These are phyloP conservation scores for Leccinum pellstonianum DNA, from an alignment of 768 basidiomycete species.

Conservation along the genomic window DNA sequence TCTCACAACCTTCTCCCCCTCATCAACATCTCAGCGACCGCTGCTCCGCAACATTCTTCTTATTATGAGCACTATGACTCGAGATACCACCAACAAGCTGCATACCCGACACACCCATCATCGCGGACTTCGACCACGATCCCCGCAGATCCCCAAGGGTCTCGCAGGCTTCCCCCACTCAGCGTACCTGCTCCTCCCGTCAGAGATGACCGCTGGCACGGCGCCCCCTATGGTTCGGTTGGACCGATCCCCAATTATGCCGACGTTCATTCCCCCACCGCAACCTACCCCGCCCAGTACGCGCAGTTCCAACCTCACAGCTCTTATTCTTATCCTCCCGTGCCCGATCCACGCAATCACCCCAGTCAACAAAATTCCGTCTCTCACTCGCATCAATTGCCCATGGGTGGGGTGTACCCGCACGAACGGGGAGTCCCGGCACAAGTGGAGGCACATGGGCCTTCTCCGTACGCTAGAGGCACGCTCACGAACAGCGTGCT, in stretches of 20 bases:
- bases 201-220: slow-evolving; percentile 51
- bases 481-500: slow-evolving; percentile 31
- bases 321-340: slow-evolving; percentile 33
- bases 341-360: slow-evolving; percentile 39
- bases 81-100: slow-evolving; percentile 40
- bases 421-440: slow-evolving; percentile 38
- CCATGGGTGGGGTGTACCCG: slow-evolving; percentile 27
- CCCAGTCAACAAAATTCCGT: slow-evolving; percentile 25
- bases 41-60: slow-evolving; percentile 48
- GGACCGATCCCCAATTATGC: slow-evolving; percentile 36
- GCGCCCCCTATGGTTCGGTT: slow-evolving; percentile 38
- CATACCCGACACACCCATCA: slow-evolving; percentile 47
- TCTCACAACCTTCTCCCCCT: neutral
- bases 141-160: slow-evolving; percentile 47
- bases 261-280: slow-evolving; percentile 62
- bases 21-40: slow-evolving; percentile 26
- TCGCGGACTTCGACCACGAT: slow-evolving; percentile 50
- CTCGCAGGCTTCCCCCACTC: slow-evolving; percentile 60
- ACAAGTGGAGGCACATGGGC: slow-evolving; percentile 38
- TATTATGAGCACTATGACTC: slow-evolving; percentile 57
- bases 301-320: slow-evolving; percentile 42
- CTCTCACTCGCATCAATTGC: slow-evolving; percentile 31
- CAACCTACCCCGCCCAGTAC: slow-evolving; percentile 59
- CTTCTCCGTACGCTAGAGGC: slow-evolving; percentile 54
- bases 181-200: slow-evolving; percentile 40